These are phyloP conservation scores for Paspalum notatum DNA, from an alignment of 176 grass and related monocot species.

Conservation along the genomic window DNA sequence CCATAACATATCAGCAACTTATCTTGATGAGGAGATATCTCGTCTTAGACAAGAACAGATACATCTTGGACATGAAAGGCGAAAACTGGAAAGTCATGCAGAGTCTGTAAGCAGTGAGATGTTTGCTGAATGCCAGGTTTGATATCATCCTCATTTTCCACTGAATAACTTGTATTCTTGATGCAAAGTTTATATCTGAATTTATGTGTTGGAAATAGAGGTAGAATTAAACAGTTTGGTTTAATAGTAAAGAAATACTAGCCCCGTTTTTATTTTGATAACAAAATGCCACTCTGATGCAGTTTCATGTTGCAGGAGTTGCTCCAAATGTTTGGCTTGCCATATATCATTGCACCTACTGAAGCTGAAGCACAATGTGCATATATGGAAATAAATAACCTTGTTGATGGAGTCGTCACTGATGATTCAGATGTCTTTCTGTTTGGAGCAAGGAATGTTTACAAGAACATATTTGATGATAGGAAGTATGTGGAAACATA, in stretches of 20 bases:
- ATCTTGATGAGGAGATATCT: conserved; percentile 83
- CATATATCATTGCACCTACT: conserved; percentile 94
- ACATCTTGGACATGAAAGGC: conserved; percentile 83
- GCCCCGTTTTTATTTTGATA: not conserved
- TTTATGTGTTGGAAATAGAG: conserved; percentile 19
- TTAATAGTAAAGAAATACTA: conserved; percentile 3
- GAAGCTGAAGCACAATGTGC: conserved; percentile 99
- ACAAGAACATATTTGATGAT: conserved; percentile 99
- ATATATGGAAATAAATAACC: conserved; percentile 93
- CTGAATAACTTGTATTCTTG: not conserved
- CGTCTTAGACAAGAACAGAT: conserved; percentile 76
- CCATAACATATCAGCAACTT: conserved; percentile 50
- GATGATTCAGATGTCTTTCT: conserved; percentile 99
- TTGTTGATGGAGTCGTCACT: conserved; percentile 97
- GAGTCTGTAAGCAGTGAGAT: conserved; percentile 95
- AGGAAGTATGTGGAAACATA: conserved; percentile 99
- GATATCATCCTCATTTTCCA: conserved; percentile 24
- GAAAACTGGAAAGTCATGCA: conserved; percentile 84
- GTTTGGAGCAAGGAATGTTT: conserved; percentile 93
- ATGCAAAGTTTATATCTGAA: conserved; percentile 23
- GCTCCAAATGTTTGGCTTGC: conserved; percentile 99
- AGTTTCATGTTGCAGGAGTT: conserved; percentile 72
- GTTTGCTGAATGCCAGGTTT: conserved; percentile 97
- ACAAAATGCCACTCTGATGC: conserved; percentile 16
- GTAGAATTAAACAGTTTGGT: conserved; percentile 26